Evolutionary conservation across 1,139 yeast species (phyloP).

Genomic region (Lodderomyces orthopsilosis): DNA sequence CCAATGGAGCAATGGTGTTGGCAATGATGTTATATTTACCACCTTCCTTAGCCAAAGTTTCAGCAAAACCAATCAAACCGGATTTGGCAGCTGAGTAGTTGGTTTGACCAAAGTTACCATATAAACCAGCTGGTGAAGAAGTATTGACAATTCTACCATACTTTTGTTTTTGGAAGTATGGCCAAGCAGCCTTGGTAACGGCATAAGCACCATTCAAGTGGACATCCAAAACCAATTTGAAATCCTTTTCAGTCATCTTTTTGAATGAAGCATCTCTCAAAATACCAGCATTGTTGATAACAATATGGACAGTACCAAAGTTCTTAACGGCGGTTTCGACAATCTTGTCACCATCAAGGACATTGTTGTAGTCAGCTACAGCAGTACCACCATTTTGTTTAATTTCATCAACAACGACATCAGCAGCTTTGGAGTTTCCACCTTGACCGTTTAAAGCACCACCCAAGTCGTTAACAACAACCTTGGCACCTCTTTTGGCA

Average conservation of each 20-base stretch:
- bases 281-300: conserved; percentile 94
- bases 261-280: conserved; percentile 73
- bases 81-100: conserved; percentile 94
- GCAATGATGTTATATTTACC: conserved; percentile 76
- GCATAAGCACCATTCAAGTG: conserved; percentile 88
- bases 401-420: conserved; percentile 84
- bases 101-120: conserved; percentile 96
- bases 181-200: conserved; percentile 92
- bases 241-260: conserved; percentile 81
- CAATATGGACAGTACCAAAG: conserved; percentile 85
- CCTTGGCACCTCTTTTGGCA: conserved; percentile 88
- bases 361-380: conserved; percentile 92
- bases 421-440: conserved; percentile 71
- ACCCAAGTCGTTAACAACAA: conserved; percentile 92
- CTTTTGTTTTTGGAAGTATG: conserved; percentile 76
- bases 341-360: conserved; percentile 81
- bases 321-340: conserved; percentile 81
- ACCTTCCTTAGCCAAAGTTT: conserved; percentile 95
- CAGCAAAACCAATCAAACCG: conserved; percentile 87
- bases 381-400: conserved; percentile 75
- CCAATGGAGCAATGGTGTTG: conserved; percentile 90
- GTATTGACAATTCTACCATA: conserved; percentile 90
- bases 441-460: conserved; percentile 77
- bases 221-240: conserved; percentile 76
- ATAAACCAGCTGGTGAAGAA: conserved; percentile 94